Percentiles rank a stretch among this genome's conserved stretches.
Evolutionary conservation across 192 early-diverging fungal genomes (phyloP).

Genomic region (Coemansia sp.): DNA sequence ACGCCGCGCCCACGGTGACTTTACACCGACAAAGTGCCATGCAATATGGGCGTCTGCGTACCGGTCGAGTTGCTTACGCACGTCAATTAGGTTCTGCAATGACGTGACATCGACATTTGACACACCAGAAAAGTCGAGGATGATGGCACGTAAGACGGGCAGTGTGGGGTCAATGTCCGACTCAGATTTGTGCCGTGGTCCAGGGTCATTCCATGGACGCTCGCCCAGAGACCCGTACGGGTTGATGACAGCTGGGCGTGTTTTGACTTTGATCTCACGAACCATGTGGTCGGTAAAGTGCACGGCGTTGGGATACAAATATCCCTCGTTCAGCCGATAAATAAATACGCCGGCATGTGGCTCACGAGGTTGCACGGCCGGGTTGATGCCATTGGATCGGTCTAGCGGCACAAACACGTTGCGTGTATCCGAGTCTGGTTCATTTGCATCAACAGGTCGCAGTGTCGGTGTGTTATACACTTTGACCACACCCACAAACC

Average conservation of each 20-base stretch:
- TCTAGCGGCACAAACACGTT: slow-evolving; percentile 73
- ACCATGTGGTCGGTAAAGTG: slow-evolving; percentile 57
- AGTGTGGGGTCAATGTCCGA: slow-evolving; percentile 39
- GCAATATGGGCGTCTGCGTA: slow-evolving; percentile 53
- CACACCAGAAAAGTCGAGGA: slow-evolving; percentile 82
- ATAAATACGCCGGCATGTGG: slow-evolving; percentile 45
- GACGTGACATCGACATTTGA: slow-evolving; percentile 80
- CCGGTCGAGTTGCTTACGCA: slow-evolving; percentile 58
- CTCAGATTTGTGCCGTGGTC: slow-evolving; percentile 46
- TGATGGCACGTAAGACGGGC: slow-evolving; percentile 64
- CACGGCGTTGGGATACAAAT: slow-evolving; percentile 52
- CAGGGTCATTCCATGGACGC: slow-evolving; percentile 61
- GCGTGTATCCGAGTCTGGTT: slow-evolving; percentile 21
- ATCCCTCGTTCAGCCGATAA: slow-evolving; percentile 51
- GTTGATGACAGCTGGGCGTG: slow-evolving; percentile 48
- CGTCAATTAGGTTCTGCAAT: slow-evolving; percentile 70
- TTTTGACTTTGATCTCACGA: slow-evolving; percentile 49
- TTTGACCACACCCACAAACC: slow-evolving; percentile 43
- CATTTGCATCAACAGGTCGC: not conserved
- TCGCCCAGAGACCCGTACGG: slow-evolving; percentile 50
- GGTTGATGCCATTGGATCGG: slow-evolving; percentile 38
- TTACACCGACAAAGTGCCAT: slow-evolving; percentile 59
- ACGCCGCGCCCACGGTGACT: slow-evolving; percentile 42
- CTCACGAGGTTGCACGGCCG: slow-evolving; percentile 22
- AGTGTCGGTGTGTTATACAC: slow-evolving; percentile 24